Base-by-base conservation (phyloP, 2,329 filamentous ascomycete species). In the Sphaceloma murrayae region DNA sequence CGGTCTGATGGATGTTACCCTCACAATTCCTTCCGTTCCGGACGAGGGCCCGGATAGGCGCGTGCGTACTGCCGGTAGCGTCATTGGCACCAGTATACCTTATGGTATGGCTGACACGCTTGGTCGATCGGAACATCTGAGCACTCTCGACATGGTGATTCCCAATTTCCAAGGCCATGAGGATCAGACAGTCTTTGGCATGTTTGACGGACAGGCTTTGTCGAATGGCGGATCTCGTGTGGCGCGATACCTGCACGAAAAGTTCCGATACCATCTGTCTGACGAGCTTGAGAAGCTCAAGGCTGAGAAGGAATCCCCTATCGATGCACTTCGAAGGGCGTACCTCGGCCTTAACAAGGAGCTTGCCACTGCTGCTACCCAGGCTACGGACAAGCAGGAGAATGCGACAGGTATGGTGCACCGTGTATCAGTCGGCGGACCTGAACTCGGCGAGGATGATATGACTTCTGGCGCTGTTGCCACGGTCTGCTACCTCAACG, bases 71-170 rank as follows among this genome's bases (percentile, higher is more conserved):
- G 93, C 91, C 19, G 88, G 88, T n/a, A 94, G 89, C 1, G 67
- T 89, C 46, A 88, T 93, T 14, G 89, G 89, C 2, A 82, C 85
- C 22, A 54, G 56, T 11, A 75, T 98, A 63, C 82, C 86, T 1
- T 98, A 98, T 57, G 91, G 91, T 49, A 95, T 98, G 88, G 91
- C 91, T 5, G 91, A 98, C 64, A 93, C 85, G 10, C 70, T 98
- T 10, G 91, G 91, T 29, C 84, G 79, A 57, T 88, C 89, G 54
- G 91, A 98, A 62, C 91, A 98, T 61, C 67, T 98, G 42, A 96
- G 91, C 4, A 94, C 88, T 2, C 82, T 96, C 48, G 91, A 98
- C 60, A 80, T 98, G 65, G 86, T 98, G 14, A 85, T 96, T 21
- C 91, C 91, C 8, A 78, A 85, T 34, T 91, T 95, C 66, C 83